Conservation (phyloP, 2,329 filamentous ascomycete species). For the Fusarium stilboides region DNA sequence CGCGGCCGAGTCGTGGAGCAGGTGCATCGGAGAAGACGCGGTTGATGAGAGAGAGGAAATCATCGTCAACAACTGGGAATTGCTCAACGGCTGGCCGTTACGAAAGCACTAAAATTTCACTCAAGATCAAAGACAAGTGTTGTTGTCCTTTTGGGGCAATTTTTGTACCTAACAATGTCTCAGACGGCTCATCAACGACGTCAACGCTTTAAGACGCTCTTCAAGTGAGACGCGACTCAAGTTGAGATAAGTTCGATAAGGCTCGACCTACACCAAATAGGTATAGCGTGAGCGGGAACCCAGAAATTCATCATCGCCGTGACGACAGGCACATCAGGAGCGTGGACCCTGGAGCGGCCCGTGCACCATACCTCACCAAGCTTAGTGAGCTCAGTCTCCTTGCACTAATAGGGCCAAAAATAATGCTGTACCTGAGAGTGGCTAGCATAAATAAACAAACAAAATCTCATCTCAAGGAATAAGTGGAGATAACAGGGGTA, state of each 20-base stretch:
- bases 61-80: slow-evolving; percentile 20
- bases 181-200: slow-evolving; percentile 9
- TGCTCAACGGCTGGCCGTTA: background rate
- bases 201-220: slow-evolving; percentile 25
- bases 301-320: slow-evolving; percentile 51
- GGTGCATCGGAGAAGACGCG: slow-evolving; percentile 24
- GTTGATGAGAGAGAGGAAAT: background rate
- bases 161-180: slow-evolving; percentile 1
- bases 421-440: slow-evolving; percentile 44
- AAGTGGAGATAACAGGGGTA: slow-evolving; percentile 30
- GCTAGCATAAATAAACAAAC: slow-evolving; percentile 56
- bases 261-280: background rate
- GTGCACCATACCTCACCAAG: slow-evolving; percentile 46
- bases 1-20: slow-evolving; percentile 31
- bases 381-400: slow-evolving; percentile 29
- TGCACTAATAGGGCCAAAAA: slow-evolving; percentile 47
- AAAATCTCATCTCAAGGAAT: slow-evolving; percentile 49
- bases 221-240: slow-evolving; percentile 47
- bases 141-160: background rate
- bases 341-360: slow-evolving; percentile 35
- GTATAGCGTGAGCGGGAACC: slow-evolving; percentile 22
- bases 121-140: background rate
- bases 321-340: slow-evolving; percentile 51
- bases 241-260: slow-evolving; percentile 22
- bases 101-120: background rate